phyloP scores from a whole-genome alignment of 768 basidiomycete species.

The Boletus sp. region DNA sequence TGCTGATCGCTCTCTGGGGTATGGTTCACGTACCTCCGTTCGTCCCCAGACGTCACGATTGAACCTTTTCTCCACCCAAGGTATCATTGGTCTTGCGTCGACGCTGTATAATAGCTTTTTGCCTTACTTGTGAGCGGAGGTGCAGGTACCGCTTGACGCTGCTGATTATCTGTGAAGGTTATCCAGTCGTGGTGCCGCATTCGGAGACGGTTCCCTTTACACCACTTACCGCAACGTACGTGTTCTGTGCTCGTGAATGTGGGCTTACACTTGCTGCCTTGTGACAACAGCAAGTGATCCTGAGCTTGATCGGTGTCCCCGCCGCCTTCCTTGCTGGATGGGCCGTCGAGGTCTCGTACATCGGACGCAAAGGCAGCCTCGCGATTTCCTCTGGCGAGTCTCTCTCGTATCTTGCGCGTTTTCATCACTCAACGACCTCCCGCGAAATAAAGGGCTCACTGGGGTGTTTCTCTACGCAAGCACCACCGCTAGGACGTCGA shows the following conservation, averaged over 20 bases:
- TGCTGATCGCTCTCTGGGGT: constrained; percentile 51
- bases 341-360: constrained; percentile 58
- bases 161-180: constrained; percentile 38
- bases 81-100: constrained; percentile 70
- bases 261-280: neutral
- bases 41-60: neutral
- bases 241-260: neutral
- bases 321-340: constrained; percentile 71
- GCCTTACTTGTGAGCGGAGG: constrained; percentile 44
- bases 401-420: constrained; percentile 8
- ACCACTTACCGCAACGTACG: constrained; percentile 71
- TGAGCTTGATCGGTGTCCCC: constrained; percentile 65
- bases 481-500: constrained; percentile 69
- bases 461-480: constrained; percentile 72
- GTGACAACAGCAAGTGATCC: constrained; percentile 56
- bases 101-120: constrained; percentile 61
- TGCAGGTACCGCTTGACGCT: neutral
- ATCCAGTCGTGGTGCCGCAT: constrained; percentile 57
- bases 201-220: constrained; percentile 67
- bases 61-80: constrained; percentile 30
- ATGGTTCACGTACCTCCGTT: constrained; percentile 17
- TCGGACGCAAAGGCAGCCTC: constrained; percentile 68
- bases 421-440: constrained; percentile 43
- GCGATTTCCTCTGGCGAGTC: constrained; percentile 59
- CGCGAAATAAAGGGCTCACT: constrained; percentile 58